Percentiles rank a stretch among this genome's conserved stretches.
phyloP scores from a whole-genome alignment of 495 filamentous ascomycete species.

The Penicillium ochrochloron region DNA sequence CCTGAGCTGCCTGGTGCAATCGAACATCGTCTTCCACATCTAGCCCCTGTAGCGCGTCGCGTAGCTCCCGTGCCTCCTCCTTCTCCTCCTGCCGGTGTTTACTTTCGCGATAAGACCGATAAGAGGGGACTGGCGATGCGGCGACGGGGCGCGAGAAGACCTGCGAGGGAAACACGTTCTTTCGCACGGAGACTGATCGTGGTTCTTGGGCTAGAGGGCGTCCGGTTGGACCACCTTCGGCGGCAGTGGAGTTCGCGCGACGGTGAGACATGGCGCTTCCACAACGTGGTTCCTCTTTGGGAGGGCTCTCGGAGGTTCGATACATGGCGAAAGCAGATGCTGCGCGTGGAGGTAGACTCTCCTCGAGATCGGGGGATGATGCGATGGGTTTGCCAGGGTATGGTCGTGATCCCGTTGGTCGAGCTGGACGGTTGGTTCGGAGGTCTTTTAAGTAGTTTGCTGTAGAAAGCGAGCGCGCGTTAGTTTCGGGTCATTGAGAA shows the following conservation, averaged over 20 bases:
- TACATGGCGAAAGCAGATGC: constrained; percentile 53
- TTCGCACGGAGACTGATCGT: constrained; percentile 38
- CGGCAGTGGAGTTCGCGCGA: constrained; percentile 44
- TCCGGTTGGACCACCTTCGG: constrained; percentile 37
- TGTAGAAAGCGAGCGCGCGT: constrained; percentile 23
- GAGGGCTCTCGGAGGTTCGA: constrained; percentile 20
- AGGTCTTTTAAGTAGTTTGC: constrained; percentile 81
- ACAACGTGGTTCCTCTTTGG: constrained; percentile 45
- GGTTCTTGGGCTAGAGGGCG: constrained; percentile 53
- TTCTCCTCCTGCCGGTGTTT: constrained; percentile 84
- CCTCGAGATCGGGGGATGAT: constrained; percentile 43
- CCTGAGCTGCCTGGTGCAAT: constrained; percentile 74
- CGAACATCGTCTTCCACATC: constrained; percentile 70
- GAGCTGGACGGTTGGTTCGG: constrained; percentile 73
- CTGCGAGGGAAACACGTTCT: constrained; percentile 50
- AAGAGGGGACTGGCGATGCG: constrained; percentile 59
- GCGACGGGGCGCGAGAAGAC: constrained; percentile 36
- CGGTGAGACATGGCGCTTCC: constrained; percentile 58
- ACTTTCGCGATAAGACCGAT: constrained; percentile 80
- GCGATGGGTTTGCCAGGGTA: constrained; percentile 53
- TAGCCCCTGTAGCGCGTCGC: constrained; percentile 81
- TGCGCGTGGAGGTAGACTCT: constrained; percentile 48
- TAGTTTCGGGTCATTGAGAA: constrained; percentile 10
- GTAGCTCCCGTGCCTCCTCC: constrained; percentile 77
- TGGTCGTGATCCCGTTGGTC: constrained; percentile 82